Base-by-base conservation (phyloP, 1,284 basidiomycete species). In the Peniophora sp. region DNA sequence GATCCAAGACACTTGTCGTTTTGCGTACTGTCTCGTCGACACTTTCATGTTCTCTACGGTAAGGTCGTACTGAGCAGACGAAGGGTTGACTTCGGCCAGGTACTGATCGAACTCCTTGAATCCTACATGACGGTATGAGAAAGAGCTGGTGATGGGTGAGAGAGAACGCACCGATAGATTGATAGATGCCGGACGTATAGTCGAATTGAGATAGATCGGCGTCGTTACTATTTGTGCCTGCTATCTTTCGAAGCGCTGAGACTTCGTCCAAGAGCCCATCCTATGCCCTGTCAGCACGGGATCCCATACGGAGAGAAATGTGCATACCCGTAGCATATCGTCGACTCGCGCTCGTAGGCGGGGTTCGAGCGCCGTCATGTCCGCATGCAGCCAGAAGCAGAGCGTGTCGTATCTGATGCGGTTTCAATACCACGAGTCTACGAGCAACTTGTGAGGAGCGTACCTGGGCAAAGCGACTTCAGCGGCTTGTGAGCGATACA, bases 1-100 rank as follows among this genome's bases (percentile, higher is more conserved):
- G 48, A 99, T 85, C 97, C 97, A 99, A 47, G 86, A 85, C 36
- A 94, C 74, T 64, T 99, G 97, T 17, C 85, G 76, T 63, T 89
- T 92, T 0, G 97, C 92, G 62, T 99, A 99, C 66, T 93, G 88
- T 17, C 90, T 73, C 1, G 96, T 99, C 0, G 87, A 85, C 0
- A 79, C 66, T 66, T 98, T 97, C 81, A 93, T 97, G 18, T 76
- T 75, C 37, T 87, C 82, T 1, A 92, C 70, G 0, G 89, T 90
- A 17, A 69, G 66, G 8, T 65, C 53, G 58, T 88, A 91, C 5
- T 68, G 60, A 48, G 66, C 55, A 55, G 75, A 68, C 8, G 76
- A 66, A 18, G 67, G 67, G 47, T 66, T 47, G 37, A 72, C 57
- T 2, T 65, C 59, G 55, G 71, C 62, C 50, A 88, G 70, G 58